A percentile compares a stretch with the other conserved stretches of the same genome.
phyloP scores from a whole-genome alignment of 176 grass and related monocot genomes.

The Triticum dicoccoides region DNA sequence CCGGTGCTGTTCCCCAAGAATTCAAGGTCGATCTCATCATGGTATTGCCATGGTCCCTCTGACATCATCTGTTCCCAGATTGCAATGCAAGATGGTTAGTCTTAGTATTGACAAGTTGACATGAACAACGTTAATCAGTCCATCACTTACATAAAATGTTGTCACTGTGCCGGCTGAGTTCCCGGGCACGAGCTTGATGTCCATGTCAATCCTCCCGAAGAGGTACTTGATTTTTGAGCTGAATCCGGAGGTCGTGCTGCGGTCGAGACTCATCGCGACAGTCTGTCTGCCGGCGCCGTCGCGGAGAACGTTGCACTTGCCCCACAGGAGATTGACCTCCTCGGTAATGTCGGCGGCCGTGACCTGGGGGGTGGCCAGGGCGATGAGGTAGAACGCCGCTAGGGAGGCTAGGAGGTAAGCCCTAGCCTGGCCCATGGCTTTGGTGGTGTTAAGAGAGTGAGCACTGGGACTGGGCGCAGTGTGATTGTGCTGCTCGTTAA shows the following conservation, averaged over 20 bases:
- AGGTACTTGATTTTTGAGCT: slow-evolving; percentile 50
- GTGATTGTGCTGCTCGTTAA: background rate
- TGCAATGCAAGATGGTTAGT: slow-evolving; percentile 28
- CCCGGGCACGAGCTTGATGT: slow-evolving; percentile 53
- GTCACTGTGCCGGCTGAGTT: slow-evolving; percentile 75
- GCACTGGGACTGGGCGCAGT: background rate
- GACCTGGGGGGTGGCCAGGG: background rate
- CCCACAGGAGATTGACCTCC: slow-evolving; percentile 44
- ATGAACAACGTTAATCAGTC: background rate
- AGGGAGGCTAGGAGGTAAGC: slow-evolving; percentile 46
- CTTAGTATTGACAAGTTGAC: slow-evolving; percentile 13
- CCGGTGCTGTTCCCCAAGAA: slow-evolving; percentile 64
- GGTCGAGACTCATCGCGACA: slow-evolving; percentile 46
- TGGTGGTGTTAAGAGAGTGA: slow-evolving; percentile 2
- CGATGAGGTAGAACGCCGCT: slow-evolving; percentile 18
- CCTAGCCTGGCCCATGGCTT: slow-evolving; percentile 55
- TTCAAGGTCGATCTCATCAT: slow-evolving; percentile 77
- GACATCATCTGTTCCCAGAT: slow-evolving; percentile 41
- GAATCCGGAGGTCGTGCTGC: slow-evolving; percentile 26
- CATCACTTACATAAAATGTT: slow-evolving; percentile 64
- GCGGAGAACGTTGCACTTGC: background rate
- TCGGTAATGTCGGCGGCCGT: slow-evolving; percentile 14
- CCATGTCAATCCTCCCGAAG: slow-evolving; percentile 54
- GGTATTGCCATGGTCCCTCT: slow-evolving; percentile 23
- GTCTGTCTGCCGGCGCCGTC: slow-evolving; percentile 26